Percentiles rank a stretch among this genome's conserved stretches.
Conservation (phyloP, 345 rosid genomes). For the Syzygium jambos region DNA sequence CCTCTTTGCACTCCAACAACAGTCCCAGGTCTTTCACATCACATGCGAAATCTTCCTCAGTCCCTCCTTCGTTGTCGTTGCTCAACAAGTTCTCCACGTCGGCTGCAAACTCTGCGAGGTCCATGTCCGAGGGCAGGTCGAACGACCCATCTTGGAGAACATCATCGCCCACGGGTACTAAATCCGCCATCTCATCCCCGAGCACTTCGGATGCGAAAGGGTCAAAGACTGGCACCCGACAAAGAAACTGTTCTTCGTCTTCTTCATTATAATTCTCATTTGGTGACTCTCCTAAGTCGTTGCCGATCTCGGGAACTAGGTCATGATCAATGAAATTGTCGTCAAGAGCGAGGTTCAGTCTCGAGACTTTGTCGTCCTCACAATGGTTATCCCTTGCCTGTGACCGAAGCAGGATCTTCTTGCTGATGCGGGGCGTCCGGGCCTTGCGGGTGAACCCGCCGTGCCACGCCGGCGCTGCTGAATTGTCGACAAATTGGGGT, state of each 20-base stretch:
- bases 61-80: conserved; percentile 12
- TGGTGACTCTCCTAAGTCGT: conserved; percentile 24
- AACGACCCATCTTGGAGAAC: not conserved
- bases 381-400: not conserved
- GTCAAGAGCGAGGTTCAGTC: not conserved
- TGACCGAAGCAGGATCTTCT: not conserved
- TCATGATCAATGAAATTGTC: not conserved
- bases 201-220: conserved; percentile 42
- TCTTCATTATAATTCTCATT: conserved; percentile 27
- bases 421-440: conserved; percentile 32
- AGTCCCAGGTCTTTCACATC: conserved; percentile 23
- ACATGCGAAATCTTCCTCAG: not conserved
- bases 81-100: conserved; percentile 79
- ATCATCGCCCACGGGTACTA: not conserved
- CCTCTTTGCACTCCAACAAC: conserved; percentile 17
- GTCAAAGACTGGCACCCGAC: conserved; percentile 73
- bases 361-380: not conserved
- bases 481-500: not conserved
- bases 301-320: conserved; percentile 52
- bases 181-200: not conserved
- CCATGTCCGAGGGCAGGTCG: conserved; percentile 59
- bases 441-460: conserved; percentile 75
- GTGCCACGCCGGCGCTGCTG: conserved; percentile 51
- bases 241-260: conserved; percentile 56
- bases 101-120: conserved; percentile 78